These are phyloP conservation scores for Acorus calamus DNA, from an alignment of 106 monocot genomes.

Conservation along the genomic window DNA sequence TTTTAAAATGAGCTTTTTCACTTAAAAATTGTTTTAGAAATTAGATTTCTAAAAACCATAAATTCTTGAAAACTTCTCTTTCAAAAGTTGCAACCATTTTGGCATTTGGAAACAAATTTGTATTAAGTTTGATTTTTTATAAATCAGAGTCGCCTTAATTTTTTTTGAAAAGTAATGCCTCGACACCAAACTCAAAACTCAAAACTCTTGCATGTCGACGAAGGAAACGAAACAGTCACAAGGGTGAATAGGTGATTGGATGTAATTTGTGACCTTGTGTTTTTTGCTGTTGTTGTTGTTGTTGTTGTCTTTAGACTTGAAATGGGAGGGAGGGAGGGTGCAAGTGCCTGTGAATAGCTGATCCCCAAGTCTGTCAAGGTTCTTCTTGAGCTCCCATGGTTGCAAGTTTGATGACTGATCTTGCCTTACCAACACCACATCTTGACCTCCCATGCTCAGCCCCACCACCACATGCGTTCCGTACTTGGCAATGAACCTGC, in stretches of 20 bases:
- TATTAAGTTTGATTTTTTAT: too few relatives aligned
- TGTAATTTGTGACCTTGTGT: slow-evolving; percentile 32
- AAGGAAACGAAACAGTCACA: background rate
- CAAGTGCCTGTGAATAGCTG: slow-evolving; percentile 82
- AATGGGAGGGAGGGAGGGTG: slow-evolving; percentile 39
- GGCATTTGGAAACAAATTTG: too few relatives aligned
- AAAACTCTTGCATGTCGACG: too few relatives aligned
- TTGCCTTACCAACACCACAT: slow-evolving; percentile 79
- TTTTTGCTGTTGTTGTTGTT: background rate
- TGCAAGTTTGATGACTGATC: slow-evolving; percentile 51
- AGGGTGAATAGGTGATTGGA: background rate
- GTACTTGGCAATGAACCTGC: slow-evolving; percentile 72
- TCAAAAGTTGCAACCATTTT: too few relatives aligned
- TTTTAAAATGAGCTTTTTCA: too few relatives aligned
- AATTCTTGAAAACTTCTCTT: too few relatives aligned
- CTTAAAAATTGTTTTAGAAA: too few relatives aligned
- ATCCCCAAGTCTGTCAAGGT: slow-evolving; percentile 68
- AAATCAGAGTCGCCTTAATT: too few relatives aligned
- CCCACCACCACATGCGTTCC: slow-evolving; percentile 88
- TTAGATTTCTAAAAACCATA: too few relatives aligned
- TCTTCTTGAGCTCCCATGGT: slow-evolving; percentile 47
- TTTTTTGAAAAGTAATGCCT: too few relatives aligned
- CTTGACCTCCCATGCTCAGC: slow-evolving; percentile 81
- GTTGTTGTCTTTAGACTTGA: slow-evolving; percentile 37
- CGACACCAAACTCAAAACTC: too few relatives aligned